These are phyloP conservation scores for Orbilia quercus DNA, from an alignment of 2,329 filamentous ascomycete species.

Conservation along the genomic window DNA sequence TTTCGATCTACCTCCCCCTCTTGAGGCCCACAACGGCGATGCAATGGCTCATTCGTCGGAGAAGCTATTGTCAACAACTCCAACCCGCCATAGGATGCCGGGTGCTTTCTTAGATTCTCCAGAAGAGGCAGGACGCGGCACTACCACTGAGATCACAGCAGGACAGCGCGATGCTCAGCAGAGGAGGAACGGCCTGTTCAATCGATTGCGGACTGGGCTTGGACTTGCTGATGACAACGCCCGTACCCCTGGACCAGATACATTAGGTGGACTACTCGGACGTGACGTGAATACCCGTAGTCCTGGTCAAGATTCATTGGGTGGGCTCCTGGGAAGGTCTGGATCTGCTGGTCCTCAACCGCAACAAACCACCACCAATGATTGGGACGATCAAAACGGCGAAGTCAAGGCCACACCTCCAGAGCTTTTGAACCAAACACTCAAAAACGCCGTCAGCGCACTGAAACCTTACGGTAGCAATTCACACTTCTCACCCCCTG, in stretches of 20 bases:
- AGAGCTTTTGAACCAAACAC: conserved; percentile 73
- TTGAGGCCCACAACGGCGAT: conserved; percentile 11
- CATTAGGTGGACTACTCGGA: conserved; percentile 35
- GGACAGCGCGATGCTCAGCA: conserved; percentile 21
- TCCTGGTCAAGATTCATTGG: conserved; percentile 31
- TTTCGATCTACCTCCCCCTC: conserved; percentile 60
- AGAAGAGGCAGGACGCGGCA: conserved; percentile 23
- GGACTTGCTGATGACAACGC: conserved; percentile 34
- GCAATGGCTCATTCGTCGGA: conserved; percentile 16
- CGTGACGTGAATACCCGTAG: conserved; percentile 14
- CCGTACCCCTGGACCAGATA: conserved; percentile 23
- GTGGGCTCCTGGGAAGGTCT: conserved; percentile 33
- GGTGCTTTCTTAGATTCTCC: conserved; percentile 54
- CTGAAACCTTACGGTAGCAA: conserved; percentile 81
- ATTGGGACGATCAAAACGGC: conserved; percentile 59
- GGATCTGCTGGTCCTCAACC: conserved; percentile 39
- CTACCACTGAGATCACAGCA: conserved; percentile 17
- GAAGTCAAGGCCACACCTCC: conserved; percentile 66
- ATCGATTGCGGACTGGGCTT: conserved; percentile 43
- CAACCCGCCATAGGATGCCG: conserved; percentile 49
- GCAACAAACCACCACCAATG: too few relatives aligned
- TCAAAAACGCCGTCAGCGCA: conserved; percentile 81
- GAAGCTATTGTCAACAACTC: conserved; percentile 31
- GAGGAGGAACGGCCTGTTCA: conserved; percentile 37
- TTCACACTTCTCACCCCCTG: conserved; percentile 77